These are phyloP conservation scores for Salix udensis DNA, from an alignment of 345 rosid genomes.

Conservation along the genomic window DNA sequence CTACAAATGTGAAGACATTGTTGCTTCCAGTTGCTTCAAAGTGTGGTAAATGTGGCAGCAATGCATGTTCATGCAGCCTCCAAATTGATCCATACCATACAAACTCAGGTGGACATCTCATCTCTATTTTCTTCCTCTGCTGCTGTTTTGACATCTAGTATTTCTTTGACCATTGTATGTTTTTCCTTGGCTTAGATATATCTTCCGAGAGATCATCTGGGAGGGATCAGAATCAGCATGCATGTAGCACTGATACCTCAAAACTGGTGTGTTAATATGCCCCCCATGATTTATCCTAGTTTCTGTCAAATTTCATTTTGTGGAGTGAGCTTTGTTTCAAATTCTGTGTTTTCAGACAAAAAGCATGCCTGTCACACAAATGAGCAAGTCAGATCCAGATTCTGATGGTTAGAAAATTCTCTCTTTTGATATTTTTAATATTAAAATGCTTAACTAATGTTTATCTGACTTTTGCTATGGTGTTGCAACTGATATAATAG, in stretches of 20 bases:
- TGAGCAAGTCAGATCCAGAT: conserved; percentile 57
- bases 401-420: conserved; percentile 63
- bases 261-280: conserved; percentile 36
- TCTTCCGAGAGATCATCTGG: conserved; percentile 37
- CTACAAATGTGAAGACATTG: conserved; percentile 28
- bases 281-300: not conserved
- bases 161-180: conserved; percentile 5
- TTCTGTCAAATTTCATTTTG: not conserved
- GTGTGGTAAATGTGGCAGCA: conserved; percentile 42
- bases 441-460: conserved; percentile 8
- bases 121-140: not conserved
- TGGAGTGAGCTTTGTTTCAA: not conserved
- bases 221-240: conserved; percentile 33
- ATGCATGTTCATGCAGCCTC: conserved; percentile 37
- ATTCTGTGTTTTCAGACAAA: conserved; percentile 45
- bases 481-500: conserved; percentile 35
- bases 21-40: conserved; percentile 25
- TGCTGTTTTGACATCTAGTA: not conserved
- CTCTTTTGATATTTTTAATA: conserved; percentile 13
- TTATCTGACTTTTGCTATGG: conserved; percentile 21
- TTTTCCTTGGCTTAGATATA: conserved; percentile 30
- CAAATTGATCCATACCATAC: conserved; percentile 27
- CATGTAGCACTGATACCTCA: conserved; percentile 34
- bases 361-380: conserved; percentile 35
- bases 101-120: conserved; percentile 36